These are phyloP conservation scores for Helianthus annuus DNA, from an alignment of 129 eudicot genomes.

Conservation along the genomic window DNA sequence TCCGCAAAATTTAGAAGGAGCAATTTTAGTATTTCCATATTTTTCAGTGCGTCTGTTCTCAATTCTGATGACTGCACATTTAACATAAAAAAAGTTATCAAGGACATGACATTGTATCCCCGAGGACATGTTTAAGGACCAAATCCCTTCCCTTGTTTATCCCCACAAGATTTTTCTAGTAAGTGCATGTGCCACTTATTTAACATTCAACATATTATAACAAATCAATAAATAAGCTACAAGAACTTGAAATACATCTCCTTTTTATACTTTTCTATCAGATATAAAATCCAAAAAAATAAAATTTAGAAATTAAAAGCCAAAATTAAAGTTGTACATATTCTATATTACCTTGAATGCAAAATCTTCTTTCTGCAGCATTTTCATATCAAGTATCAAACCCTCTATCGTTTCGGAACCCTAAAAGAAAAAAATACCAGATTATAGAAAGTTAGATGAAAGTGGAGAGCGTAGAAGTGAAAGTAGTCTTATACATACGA, in stretches of 20 bases:
- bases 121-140: no score
- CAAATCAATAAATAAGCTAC: no score
- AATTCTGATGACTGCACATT: background rate
- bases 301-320: no score
- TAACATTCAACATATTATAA: no score
- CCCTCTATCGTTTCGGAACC: background rate
- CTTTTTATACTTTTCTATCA: background rate
- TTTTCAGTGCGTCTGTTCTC: background rate
- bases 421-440: background rate
- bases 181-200: no score
- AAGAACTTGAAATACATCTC: no score
- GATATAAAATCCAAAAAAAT: background rate
- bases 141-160: no score
- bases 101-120: no score
- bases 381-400: background rate
- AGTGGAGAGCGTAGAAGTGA: background rate
- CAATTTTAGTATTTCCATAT: background rate
- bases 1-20: conserved; percentile 3
- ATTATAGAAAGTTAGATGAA: background rate
- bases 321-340: no score
- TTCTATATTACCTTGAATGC: background rate
- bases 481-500: no score
- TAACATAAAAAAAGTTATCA: background rate
- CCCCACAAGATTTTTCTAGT: no score
- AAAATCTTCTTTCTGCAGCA: background rate